Base-by-base conservation (phyloP, 257 asterid species). In the Scutellaria baicalensis region DNA sequence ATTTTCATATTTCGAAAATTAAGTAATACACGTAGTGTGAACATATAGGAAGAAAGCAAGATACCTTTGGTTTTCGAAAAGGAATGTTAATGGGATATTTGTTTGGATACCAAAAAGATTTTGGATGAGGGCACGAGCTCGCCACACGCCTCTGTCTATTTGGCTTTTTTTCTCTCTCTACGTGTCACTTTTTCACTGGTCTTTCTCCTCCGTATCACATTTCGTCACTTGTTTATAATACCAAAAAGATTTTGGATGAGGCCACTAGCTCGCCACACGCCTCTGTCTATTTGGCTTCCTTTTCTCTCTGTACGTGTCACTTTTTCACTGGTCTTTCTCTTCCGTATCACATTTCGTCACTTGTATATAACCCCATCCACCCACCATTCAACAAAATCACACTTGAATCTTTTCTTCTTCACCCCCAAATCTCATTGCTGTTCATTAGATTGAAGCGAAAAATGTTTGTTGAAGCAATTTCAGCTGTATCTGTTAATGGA, bases 401-500 rank as follows among this genome's bases (percentile, higher is more conserved):
- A 38, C 64, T 6, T n/a, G 58, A 59, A 50, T 58, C 58, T 8
- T 18, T 16, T 44, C 42, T 8, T 45, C 35, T 39, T 31, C 1
- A 9, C 9, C 58, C 57, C 61, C 64, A 47, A 39, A 44, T 54
- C 64, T 70, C 23, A 20, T 11, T 59, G 54, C 6, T 51, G n/a
- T 18, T 48, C 52, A 23, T 44, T 23, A 16, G 61, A 48, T 7
- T 18, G 4, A 27, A 17, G 9, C 1, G 3, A 23, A 73, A 35
- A 33, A 83, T 85, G 91, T 72, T 76, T 66, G 68, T 79, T 56
- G 77, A 81, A 63, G 82, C 90, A 20, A 72, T 84, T 73, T 82
- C 97, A 35, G 85, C 85, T 64, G 78, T 50, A 27, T 73, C 84
- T 14, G 17, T 55, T 6, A 74, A 43, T 16, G 76, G 78, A n/a